A percentile compares a stretch with the other conserved stretches of the same genome.
Evolutionary conservation across 305 asterid species (phyloP).

Genomic region (Rubia balearica): DNA sequence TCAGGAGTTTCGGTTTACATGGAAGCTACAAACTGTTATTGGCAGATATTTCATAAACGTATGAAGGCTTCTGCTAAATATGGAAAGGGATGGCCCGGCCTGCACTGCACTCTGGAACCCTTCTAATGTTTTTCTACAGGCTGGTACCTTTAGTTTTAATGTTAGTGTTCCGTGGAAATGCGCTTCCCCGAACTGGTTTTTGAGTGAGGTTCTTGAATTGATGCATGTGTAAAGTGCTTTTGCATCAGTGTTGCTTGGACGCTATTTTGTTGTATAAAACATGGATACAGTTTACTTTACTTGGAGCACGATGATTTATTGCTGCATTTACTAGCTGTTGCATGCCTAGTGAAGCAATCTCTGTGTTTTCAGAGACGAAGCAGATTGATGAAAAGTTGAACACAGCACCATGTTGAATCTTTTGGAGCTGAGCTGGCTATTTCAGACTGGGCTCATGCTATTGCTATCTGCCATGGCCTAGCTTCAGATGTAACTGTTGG

Average conservation of each 20-base stretch:
- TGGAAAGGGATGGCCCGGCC: slow-evolving; percentile 2
- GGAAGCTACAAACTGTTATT: not conserved
- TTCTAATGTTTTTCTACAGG: slow-evolving; percentile 3
- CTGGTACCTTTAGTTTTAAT: not conserved
- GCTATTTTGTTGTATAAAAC: slow-evolving; percentile 42
- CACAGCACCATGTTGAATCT: slow-evolving; percentile 53
- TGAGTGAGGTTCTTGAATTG: slow-evolving; percentile 61
- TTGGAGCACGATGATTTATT: slow-evolving; percentile 95
- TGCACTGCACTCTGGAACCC: not conserved
- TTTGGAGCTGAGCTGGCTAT: slow-evolving; percentile 58
- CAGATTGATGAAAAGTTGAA: slow-evolving; percentile 35
- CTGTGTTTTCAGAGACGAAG: slow-evolving; percentile 48
- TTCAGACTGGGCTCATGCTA: slow-evolving; percentile 64
- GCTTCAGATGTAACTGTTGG: slow-evolving; percentile 58
- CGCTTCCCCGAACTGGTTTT: slow-evolving; percentile 21
- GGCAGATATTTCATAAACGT: not conserved
- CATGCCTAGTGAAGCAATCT: slow-evolving; percentile 70
- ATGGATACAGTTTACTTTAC: slow-evolving; percentile 59
- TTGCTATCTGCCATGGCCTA: slow-evolving; percentile 58
- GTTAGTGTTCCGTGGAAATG: slow-evolving; percentile 5
- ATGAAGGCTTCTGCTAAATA: not conserved
- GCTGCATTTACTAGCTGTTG: slow-evolving; percentile 68
- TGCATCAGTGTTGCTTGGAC: slow-evolving; percentile 45
- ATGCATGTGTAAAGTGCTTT: slow-evolving; percentile 64
- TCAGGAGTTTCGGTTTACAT: slow-evolving; percentile 1